Conservation (phyloP, 164 flowering plant species). For the Berberis vulgaris region DNA sequence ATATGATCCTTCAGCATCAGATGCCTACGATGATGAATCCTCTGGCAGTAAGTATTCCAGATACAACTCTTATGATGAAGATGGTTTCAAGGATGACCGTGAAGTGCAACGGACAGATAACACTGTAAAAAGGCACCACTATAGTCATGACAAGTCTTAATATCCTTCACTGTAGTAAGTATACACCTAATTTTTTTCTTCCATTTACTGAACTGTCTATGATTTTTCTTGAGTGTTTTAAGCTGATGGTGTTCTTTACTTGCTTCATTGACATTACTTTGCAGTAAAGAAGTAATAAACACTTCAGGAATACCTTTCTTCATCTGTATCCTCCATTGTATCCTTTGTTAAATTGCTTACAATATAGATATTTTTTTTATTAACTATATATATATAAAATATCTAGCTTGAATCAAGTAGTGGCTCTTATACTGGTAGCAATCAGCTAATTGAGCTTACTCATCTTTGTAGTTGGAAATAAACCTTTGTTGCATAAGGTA, state of each 20-base stretch:
- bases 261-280: constrained; percentile 28
- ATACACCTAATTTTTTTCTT: background rate
- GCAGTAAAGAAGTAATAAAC: constrained; percentile 60
- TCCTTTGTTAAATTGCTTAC: constrained; percentile 27
- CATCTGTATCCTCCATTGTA: constrained; percentile 86
- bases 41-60: constrained; percentile 13
- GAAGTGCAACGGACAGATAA: constrained; percentile 3
- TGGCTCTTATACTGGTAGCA: too few species aligned
- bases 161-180: constrained; percentile 21
- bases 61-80: constrained; percentile 5
- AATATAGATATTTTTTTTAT: too few species aligned
- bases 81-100: constrained; percentile 6
- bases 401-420: too few species aligned
- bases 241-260: constrained; percentile 19
- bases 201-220: background rate
- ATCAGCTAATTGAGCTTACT: too few species aligned
- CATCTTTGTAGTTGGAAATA: too few species aligned
- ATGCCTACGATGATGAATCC: constrained; percentile 12
- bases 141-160: constrained; percentile 6
- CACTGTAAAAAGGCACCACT: constrained; percentile 1
- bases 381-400: too few species aligned
- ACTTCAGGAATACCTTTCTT: constrained; percentile 40
- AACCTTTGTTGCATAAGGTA: too few species aligned
- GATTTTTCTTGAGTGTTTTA: background rate
- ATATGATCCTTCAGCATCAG: constrained; percentile 65